Base-by-base conservation (phyloP, 73 alveolate species). In the Paraurostyla sp. region DNA sequence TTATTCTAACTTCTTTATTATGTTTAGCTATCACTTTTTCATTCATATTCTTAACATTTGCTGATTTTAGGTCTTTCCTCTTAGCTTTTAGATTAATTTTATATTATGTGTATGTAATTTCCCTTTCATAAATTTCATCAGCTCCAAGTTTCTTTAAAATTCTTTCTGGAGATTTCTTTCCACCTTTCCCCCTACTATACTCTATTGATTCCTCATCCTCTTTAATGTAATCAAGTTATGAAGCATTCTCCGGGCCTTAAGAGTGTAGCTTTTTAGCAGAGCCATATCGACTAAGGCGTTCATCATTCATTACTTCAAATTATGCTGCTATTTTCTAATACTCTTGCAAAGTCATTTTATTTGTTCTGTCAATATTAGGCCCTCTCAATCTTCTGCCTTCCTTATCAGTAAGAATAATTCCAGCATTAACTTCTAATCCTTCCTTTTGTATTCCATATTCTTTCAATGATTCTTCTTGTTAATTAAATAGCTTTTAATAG, bases 301-400 rank as follows among this genome's bases (percentile, higher is more conserved):
- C 84, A n/a, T 69, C 84, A 38, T 35, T 63, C 81, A 63, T 63
- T 25, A 69, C 25, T 9, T 69, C 84, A 43, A 69, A 69, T 32
- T 69, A 18, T 23, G 25, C 6, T 27, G 84, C 58, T n/a, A 69
- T 62, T 69, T 43, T 69, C n/a, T 69, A 18, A 69, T 69, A 69
- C 23, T 69, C 84, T 69, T 69, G 22, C 7, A 69, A 23, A 7
- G 84, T 69, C 84, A 69, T 69, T 69, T 69, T 38, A 42, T 69
- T 69, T 69, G 20, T 38, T 43, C 84, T 69, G 20, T 38, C 58
- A 41, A 69, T 69, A 36, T 69, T 43, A 11, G 84, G 84, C 4
- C 84, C 84, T 69, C 35, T 69, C 6, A 35, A 35, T 69, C 16
- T 69, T 36, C 84, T 30, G 25, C 84, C 84, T 69, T 69, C 84